phyloP scores from a whole-genome alignment of 2,329 filamentous ascomycete genomes.

The Teratosphaeria destructans region DNA sequence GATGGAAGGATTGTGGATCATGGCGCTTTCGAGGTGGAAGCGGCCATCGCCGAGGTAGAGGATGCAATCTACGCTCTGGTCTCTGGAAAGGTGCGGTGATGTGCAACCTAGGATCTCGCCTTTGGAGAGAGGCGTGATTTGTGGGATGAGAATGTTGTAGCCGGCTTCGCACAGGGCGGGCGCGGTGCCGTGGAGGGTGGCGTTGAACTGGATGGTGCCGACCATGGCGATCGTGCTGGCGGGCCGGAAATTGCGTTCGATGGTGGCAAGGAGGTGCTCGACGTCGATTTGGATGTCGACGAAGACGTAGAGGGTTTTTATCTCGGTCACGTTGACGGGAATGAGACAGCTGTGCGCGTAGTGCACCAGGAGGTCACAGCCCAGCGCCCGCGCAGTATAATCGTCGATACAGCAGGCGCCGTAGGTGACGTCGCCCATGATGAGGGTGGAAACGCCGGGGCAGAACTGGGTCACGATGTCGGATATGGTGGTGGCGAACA shows the following conservation, averaged over 20 bases:
- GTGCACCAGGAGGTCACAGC: conserved; percentile 88
- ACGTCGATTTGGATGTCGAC: conserved; percentile 96
- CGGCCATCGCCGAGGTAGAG: conserved; percentile 85
- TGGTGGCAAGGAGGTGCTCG: conserved; percentile 70
- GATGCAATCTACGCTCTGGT: conserved; percentile 59
- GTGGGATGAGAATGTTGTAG: conserved; percentile 76
- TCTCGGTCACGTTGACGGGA: conserved; percentile 90
- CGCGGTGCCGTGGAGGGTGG: conserved; percentile 80
- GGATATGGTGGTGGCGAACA: conserved; percentile 95
- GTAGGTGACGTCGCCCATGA: conserved; percentile 99
- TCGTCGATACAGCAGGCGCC: conserved; percentile 98
- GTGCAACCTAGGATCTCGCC: conserved; percentile 98
- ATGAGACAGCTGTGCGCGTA: conserved; percentile 97
- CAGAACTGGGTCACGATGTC: conserved; percentile 95
- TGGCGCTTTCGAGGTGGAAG: conserved; percentile 94
- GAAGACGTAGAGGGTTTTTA: conserved; percentile 95
- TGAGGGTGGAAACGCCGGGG: conserved; percentile 79
- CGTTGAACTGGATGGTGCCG: conserved; percentile 97
- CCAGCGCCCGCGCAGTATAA: conserved; percentile 87
- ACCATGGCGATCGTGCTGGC: conserved; percentile 87
- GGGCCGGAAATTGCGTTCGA: conserved; percentile 76
- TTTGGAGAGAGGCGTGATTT: conserved; percentile 85
- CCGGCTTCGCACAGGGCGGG: conserved; percentile 70
- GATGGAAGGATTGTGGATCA: conserved; percentile 92
- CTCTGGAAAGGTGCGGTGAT: conserved; percentile 57